These are phyloP conservation scores for Mytilinidion resinicola DNA, from an alignment of 495 filamentous ascomycete genomes.

Conservation along the genomic window DNA sequence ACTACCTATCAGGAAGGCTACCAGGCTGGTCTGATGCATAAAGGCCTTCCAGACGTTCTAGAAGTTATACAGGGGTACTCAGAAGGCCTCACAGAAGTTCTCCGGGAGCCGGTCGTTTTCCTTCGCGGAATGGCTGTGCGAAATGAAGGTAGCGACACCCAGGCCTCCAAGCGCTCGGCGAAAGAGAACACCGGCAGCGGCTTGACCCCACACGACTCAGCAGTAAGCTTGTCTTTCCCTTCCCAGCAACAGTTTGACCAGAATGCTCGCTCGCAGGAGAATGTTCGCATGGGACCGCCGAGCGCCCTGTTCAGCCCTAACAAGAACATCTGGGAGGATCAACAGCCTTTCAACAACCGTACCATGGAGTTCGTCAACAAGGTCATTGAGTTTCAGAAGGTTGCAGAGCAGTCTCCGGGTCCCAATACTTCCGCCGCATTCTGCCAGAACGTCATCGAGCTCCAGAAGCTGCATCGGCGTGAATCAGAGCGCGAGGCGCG, in stretches of 20 bases:
- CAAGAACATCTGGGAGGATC: too few relatives aligned
- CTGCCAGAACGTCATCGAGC: too few relatives aligned
- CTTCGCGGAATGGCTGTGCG: not conserved
- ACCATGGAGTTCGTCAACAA: too few relatives aligned
- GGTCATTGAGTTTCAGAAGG: too few relatives aligned
- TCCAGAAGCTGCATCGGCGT: too few relatives aligned
- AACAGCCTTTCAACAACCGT: too few relatives aligned
- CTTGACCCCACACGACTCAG: conserved; percentile 12
- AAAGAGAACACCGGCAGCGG: not conserved
- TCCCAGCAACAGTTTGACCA: not conserved
- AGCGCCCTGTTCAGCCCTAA: not conserved
- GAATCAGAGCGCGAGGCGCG: too few relatives aligned
- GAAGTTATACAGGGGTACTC: conserved; percentile 31
- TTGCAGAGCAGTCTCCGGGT: too few relatives aligned
- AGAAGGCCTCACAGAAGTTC: conserved; percentile 19
- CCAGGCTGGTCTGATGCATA: conserved; percentile 29
- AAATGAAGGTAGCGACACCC: not conserved
- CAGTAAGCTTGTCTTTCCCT: conserved; percentile 14
- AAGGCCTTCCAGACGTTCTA: conserved; percentile 18
- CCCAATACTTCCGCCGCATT: too few relatives aligned
- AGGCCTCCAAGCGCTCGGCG: conserved; percentile 1
- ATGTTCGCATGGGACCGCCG: not conserved
- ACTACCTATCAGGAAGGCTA: conserved; percentile 31
- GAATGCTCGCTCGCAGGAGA: conserved; percentile 5
- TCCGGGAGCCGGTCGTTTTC: conserved; percentile 1